Conservation (phyloP, 805 yeast species). For the Lachancea mirantina region DNA sequence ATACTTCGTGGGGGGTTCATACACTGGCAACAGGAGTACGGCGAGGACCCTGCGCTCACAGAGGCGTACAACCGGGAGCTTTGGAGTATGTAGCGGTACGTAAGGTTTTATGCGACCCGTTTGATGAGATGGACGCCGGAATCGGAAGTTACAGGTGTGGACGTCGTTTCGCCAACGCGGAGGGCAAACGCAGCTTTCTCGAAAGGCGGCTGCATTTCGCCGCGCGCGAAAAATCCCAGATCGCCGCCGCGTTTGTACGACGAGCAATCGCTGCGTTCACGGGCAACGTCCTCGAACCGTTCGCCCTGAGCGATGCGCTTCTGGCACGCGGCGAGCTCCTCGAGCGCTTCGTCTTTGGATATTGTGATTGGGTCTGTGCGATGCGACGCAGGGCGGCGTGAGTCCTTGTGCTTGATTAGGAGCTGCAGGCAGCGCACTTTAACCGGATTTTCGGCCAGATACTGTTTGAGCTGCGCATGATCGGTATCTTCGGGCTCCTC, state of each 20-base stretch:
- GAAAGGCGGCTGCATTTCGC: slow-evolving; percentile 93
- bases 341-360: slow-evolving; percentile 75
- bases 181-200: slow-evolving; percentile 81
- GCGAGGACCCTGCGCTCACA: slow-evolving; percentile 57
- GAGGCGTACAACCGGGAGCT: slow-evolving; percentile 47
- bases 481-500: slow-evolving; percentile 85
- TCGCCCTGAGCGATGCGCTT: slow-evolving; percentile 58
- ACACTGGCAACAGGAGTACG: slow-evolving; percentile 73
- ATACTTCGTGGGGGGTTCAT: slow-evolving; percentile 81
- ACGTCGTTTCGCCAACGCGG: slow-evolving; percentile 75
- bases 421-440: slow-evolving; percentile 78
- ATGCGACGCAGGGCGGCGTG: slow-evolving; percentile 92
- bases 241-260: slow-evolving; percentile 88
- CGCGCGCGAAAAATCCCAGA: slow-evolving; percentile 78
- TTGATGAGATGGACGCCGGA: slow-evolving; percentile 87
- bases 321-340: slow-evolving; percentile 50
- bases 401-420: slow-evolving; percentile 71
- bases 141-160: slow-evolving; percentile 79
- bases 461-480: slow-evolving; percentile 45
- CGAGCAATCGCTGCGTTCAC: slow-evolving; percentile 80
- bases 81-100: slow-evolving; percentile 27
- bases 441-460: slow-evolving; percentile 51
- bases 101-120: slow-evolving; percentile 56
- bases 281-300: slow-evolving; percentile 64
- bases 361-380: slow-evolving; percentile 68